Evolutionary conservation across 1,284 basidiomycete genomes (phyloP).

Genomic region (Heterobasidion irregulare): DNA sequence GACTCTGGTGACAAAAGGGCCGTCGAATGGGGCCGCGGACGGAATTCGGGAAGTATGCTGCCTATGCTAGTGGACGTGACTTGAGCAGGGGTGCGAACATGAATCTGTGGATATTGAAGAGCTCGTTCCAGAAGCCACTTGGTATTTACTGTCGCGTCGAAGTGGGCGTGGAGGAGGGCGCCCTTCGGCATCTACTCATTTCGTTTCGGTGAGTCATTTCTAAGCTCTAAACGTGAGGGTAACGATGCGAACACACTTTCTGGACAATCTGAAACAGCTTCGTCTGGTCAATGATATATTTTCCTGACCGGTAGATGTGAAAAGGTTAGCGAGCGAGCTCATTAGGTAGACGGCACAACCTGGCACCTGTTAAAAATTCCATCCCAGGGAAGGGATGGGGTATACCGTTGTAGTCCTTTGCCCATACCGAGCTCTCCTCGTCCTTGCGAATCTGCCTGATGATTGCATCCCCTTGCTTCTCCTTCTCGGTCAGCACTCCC

Average conservation of each 20-base stretch:
- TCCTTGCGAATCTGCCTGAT: slow-evolving; percentile 40
- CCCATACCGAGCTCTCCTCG: slow-evolving; percentile 56
- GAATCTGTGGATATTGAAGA: slow-evolving; percentile 45
- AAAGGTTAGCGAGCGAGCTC: slow-evolving; percentile 20
- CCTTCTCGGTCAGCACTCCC: slow-evolving; percentile 25
- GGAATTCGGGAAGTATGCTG: slow-evolving; percentile 42
- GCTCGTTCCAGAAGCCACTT: slow-evolving; percentile 43
- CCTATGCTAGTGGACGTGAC: slow-evolving; percentile 30
- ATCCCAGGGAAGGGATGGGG: slow-evolving; percentile 66
- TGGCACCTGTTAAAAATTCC: slow-evolving; percentile 59
- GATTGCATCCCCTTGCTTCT: slow-evolving; percentile 46
- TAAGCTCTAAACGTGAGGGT: background rate
- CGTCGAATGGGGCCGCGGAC: slow-evolving; percentile 30
- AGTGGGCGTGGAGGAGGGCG: slow-evolving; percentile 59
- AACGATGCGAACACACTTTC: slow-evolving; percentile 30
- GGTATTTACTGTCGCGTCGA: slow-evolving; percentile 60
- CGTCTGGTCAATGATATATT: slow-evolving; percentile 48
- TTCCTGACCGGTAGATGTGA: slow-evolving; percentile 27
- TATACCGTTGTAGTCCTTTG: slow-evolving; percentile 37
- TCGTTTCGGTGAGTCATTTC: background rate
- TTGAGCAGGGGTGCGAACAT: slow-evolving; percentile 36
- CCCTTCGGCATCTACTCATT: slow-evolving; percentile 65
- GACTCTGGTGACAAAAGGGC: slow-evolving; percentile 14
- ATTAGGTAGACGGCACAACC: slow-evolving; percentile 69
- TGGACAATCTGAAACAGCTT: slow-evolving; percentile 49